Conservation (phyloP, 1,284 basidiomycete species). For the Ceratobasidium sp. region DNA sequence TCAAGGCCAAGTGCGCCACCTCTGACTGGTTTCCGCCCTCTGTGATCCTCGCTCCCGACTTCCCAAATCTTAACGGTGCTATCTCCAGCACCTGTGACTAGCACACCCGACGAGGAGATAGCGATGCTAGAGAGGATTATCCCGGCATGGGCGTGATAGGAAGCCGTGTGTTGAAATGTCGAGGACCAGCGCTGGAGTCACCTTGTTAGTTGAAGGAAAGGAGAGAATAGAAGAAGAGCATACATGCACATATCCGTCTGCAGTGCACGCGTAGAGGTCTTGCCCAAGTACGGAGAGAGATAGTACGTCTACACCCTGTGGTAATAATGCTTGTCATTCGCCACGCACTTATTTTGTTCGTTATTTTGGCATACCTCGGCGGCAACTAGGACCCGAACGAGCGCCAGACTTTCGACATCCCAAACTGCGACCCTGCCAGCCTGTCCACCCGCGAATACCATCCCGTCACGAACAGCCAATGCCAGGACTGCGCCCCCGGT, state of each 20-base stretch:
- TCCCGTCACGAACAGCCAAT: slow-evolving; percentile 80
- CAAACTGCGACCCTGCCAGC: slow-evolving; percentile 93
- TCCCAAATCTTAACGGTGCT: slow-evolving; percentile 86
- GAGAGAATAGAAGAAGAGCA: slow-evolving; percentile 45
- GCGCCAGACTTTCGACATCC: slow-evolving; percentile 90
- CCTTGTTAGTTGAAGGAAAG: background rate
- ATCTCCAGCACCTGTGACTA: slow-evolving; percentile 90
- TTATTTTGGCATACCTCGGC: slow-evolving; percentile 71
- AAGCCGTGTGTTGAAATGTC: slow-evolving; percentile 85
- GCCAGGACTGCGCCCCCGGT: slow-evolving; percentile 76
- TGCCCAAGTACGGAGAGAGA: slow-evolving; percentile 80
- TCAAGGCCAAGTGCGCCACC: background rate
- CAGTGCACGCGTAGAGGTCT: slow-evolving; percentile 87
- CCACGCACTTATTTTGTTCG: background rate
- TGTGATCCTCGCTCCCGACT: slow-evolving; percentile 33
- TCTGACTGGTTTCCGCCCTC: slow-evolving; percentile 13
- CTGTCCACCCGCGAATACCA: slow-evolving; percentile 93
- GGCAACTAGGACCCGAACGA: slow-evolving; percentile 88
- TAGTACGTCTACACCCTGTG: slow-evolving; percentile 81
- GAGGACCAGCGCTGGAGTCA: slow-evolving; percentile 77
- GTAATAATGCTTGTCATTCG: background rate
- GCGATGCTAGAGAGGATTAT: slow-evolving; percentile 82
- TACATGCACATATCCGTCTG: slow-evolving; percentile 85
- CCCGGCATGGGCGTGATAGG: slow-evolving; percentile 84
- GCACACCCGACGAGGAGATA: slow-evolving; percentile 49